These are phyloP conservation scores for Penicillium sp. DNA, from an alignment of 2,329 filamentous ascomycete species.

Conservation along the genomic window DNA sequence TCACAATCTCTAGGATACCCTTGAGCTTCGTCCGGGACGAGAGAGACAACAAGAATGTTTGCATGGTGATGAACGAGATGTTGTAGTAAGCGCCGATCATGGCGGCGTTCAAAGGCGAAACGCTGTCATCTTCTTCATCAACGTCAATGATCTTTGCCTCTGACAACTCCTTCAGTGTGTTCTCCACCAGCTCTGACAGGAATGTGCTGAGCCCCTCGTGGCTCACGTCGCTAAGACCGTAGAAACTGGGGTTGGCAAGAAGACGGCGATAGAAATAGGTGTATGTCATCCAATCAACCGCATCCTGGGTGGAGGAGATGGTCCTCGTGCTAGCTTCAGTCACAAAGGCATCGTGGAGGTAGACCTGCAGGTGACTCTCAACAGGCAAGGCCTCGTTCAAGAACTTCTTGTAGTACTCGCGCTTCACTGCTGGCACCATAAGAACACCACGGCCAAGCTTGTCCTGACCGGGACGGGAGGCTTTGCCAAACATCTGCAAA, in stretches of 20 bases:
- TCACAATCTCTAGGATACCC: slow-evolving; percentile 93
- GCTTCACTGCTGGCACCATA: slow-evolving; percentile 91
- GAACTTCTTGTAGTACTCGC: slow-evolving; percentile 99
- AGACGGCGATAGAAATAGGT: slow-evolving; percentile 97
- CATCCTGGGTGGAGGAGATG: slow-evolving; percentile 92
- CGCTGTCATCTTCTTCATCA: slow-evolving; percentile 87
- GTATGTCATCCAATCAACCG: slow-evolving; percentile 97
- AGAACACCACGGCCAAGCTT: slow-evolving; percentile 85
- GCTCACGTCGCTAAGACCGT: slow-evolving; percentile 81
- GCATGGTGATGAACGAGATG: slow-evolving; percentile 98
- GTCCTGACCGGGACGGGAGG: slow-evolving; percentile 73
- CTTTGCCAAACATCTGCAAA: slow-evolving; percentile 96
- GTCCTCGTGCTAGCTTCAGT: slow-evolving; percentile 96
- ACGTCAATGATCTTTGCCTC: slow-evolving; percentile 96
- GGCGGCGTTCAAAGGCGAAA: slow-evolving; percentile 87
- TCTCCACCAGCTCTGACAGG: slow-evolving; percentile 91
- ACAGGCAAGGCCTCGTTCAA: slow-evolving; percentile 92
- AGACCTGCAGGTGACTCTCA: slow-evolving; percentile 88
- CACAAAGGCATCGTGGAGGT: slow-evolving; percentile 92
- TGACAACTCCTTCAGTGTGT: slow-evolving; percentile 81
- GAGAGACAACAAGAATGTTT: slow-evolving; percentile 91
- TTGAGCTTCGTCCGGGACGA: slow-evolving; percentile 90
- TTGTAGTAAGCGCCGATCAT: slow-evolving; percentile 99
- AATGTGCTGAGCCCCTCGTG: slow-evolving; percentile 93
- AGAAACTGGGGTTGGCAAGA: slow-evolving; percentile 94